Conservation (phyloP, 2,329 filamentous ascomycete genomes). For the Ceratocystis lukuohia region DNA sequence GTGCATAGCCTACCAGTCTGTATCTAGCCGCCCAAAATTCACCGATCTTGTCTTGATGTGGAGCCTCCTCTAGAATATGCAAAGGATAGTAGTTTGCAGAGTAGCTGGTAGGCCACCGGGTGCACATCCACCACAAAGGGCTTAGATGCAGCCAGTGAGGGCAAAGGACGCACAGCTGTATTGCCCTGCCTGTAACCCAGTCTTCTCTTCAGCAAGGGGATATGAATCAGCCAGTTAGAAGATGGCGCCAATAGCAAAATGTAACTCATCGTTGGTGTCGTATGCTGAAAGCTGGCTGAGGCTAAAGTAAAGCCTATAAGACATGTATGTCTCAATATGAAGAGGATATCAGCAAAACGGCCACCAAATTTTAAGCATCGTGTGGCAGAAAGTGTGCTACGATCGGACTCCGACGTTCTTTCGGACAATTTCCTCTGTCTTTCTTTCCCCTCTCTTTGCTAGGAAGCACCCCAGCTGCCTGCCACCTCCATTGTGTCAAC, state of each 20-base stretch:
- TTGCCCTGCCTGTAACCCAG: neutral
- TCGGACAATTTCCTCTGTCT: neutral
- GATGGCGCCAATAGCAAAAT: neutral
- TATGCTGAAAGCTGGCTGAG: neutral
- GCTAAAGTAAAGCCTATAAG: neutral
- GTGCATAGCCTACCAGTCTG: neutral
- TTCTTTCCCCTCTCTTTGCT: neutral
- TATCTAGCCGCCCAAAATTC: neutral
- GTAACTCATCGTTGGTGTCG: neutral
- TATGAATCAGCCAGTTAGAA: neutral
- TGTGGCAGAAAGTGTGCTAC: neutral
- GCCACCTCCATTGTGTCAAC: neutral
- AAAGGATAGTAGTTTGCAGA: neutral
- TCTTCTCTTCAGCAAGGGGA: neutral
- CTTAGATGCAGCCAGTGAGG: neutral
- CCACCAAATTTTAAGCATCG: neutral
- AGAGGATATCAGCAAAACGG: neutral
- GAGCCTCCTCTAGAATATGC: neutral
- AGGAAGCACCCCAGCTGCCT: neutral
- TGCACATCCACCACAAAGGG: neutral
- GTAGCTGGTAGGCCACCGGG: neutral
- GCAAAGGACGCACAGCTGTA: neutral
- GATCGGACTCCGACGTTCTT: neutral
- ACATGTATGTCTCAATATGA: neutral
- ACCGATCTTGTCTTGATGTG: neutral